Evolutionary conservation across 2,329 filamentous ascomycete species (phyloP), one percentile per base, ranked within the genome.

Genomic region (Pezicula neosporulosa): DNA sequence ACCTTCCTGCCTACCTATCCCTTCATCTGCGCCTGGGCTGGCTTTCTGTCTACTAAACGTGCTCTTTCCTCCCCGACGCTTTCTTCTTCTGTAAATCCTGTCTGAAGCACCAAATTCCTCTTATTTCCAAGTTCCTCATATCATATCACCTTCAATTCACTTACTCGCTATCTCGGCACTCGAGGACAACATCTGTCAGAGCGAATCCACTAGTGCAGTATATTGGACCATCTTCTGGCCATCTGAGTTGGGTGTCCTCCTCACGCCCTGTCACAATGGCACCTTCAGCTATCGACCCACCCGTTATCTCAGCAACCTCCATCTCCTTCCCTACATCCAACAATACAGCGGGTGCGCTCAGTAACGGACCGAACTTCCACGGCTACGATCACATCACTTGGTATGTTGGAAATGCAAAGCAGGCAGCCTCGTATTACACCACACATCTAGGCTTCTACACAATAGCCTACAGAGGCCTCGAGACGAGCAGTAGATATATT

Each of bases 341-440:
- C 52, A 79, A 79, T 62, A 75, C 75, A 16, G 81, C 81, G 62
- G 80, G 75, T 62, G 76, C 78, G 54, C 73, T 82, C 44, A 76
- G 80, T 62, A 72, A 52, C 21, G 73, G 62, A 55, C 70, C 69
- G 62, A 80, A 77, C 66, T 92, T 96, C 74, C 82, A 83, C 55
- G 91, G 90, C 66, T 97, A 96, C 69, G 90, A 96, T 72, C 89
- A 96, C 71, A 82, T 96, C 51, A 92, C 90, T 60, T 97, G 92
- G 92, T 96, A 90, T 76, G 93, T 97, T 28, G 91, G 92, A 67
- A 97, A 97, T 68, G 92, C 93, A 62, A 97, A 97, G 74, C 92
- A 97, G 76, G 90, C 91, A 3, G 92, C 92, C 37, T 81, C 87
- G 13, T 97, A 90, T 74, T 97, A 96, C 73, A 86, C 87, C 60